Conservation (phyloP, 202 grass and related monocot species). For the Bolboschoenoplectus hybrid region DNA sequence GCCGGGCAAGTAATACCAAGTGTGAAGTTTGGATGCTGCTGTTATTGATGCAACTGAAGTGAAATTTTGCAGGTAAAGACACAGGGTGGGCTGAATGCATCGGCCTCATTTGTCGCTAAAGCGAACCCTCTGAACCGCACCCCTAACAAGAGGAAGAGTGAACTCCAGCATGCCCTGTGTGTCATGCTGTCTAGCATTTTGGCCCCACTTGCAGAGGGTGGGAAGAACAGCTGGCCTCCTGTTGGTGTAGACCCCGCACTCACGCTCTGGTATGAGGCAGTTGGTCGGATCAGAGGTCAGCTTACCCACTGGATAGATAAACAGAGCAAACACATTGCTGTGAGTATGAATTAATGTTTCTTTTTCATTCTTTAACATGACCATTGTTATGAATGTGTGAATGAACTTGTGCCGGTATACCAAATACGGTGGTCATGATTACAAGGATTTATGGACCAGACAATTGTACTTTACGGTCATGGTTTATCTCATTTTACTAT, state of each 20-base stretch:
- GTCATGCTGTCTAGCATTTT: slow-evolving; percentile 98
- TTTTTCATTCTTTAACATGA: slow-evolving; percentile 30
- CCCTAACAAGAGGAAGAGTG: slow-evolving; percentile 96
- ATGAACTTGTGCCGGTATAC: neutral
- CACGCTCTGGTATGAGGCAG: slow-evolving; percentile 93
- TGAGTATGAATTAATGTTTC: slow-evolving; percentile 62
- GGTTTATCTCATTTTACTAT: neutral
- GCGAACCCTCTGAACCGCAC: slow-evolving; percentile 83
- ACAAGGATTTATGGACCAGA: neutral
- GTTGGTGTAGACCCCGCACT: slow-evolving; percentile 81
- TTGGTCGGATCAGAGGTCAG: slow-evolving; percentile 71
- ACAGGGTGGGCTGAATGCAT: slow-evolving; percentile 87
- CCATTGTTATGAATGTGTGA: neutral
- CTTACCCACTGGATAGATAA: slow-evolving; percentile 98
- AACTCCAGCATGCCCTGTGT: slow-evolving; percentile 93
- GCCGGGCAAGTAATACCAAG: neutral
- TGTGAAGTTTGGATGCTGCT: neutral
- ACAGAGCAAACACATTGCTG: slow-evolving; percentile 93
- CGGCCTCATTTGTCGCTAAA: slow-evolving; percentile 96
- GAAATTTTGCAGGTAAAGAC: slow-evolving; percentile 69
- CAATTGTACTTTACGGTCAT: neutral
- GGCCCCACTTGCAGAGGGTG: slow-evolving; percentile 84
- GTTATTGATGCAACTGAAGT: slow-evolving; percentile 35
- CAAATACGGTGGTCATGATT: neutral
- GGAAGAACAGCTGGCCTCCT: slow-evolving; percentile 90